Conservation (phyloP, 345 rosid genomes). For the Euphorbia pulcherrima region DNA sequence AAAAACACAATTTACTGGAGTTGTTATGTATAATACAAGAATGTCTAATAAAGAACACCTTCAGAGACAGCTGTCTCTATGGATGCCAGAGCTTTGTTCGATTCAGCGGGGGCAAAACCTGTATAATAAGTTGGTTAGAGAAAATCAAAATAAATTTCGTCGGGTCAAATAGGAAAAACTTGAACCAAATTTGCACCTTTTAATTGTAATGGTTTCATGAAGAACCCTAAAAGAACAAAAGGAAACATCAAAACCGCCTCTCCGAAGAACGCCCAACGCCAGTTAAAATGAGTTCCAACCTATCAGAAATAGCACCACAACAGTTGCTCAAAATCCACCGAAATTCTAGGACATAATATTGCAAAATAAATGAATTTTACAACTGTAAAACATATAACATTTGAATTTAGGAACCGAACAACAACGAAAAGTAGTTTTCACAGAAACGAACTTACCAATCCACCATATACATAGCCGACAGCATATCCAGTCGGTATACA, state of each 20-base stretch:
- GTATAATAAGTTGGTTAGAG: too few species aligned
- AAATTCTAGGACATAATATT: not conserved
- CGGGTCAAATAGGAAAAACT: too few species aligned
- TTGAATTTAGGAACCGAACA: conserved; percentile 1
- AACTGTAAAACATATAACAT: conserved; percentile 4
- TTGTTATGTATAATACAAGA: too few species aligned
- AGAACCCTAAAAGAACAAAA: conserved; percentile 27
- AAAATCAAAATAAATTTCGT: too few species aligned
- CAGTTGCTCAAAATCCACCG: not conserved
- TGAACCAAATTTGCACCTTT: conserved; percentile 12
- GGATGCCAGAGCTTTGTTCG: conserved; percentile 1
- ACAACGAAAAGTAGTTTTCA: not conserved
- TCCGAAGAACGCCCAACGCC: conserved; percentile 29
- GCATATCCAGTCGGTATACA: conserved; percentile 30
- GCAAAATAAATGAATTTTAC: not conserved
- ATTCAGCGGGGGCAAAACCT: conserved; percentile 20
- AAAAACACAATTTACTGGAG: too few species aligned
- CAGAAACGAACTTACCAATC: conserved; percentile 22
- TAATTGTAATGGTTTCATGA: conserved; percentile 25
- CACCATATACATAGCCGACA: conserved; percentile 30
- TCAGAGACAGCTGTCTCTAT: not conserved
- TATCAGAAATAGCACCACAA: not conserved
- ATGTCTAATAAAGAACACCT: not conserved
- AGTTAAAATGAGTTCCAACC: conserved; percentile 22
- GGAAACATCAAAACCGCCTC: conserved; percentile 32